Base-by-base conservation (phyloP, 805 yeast genomes). In the Starmerella etchellsii region DNA sequence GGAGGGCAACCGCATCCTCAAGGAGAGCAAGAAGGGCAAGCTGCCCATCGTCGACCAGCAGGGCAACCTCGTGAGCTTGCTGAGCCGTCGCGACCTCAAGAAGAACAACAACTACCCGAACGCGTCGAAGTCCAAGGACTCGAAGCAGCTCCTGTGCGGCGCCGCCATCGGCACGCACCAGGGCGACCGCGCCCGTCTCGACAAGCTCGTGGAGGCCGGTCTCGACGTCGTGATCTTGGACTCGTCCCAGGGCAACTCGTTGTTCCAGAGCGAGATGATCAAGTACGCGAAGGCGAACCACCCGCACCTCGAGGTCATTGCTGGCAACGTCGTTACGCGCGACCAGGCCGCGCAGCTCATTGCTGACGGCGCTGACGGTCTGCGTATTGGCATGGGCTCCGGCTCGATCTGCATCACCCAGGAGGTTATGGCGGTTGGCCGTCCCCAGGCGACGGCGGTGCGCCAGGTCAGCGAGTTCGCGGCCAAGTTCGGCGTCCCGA, bases 401-500 rank as follows among this genome's bases (percentile, higher is more conserved):
- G 98, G 98, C 58, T 84, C 96, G 48, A 93, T 93, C 63, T 91
- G 98, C 74, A 91, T 91, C 62, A 91, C 98, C 40, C 98, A 91
- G 70, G 98, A 91, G 70, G 98, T 91, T 46, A 91, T 91, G 98
- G 98, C 98, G 39, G 94, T 95, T 69, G 98, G 98, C 68, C 85
- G 98, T 74, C 98, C 98, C 47, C 98, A 91, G 71, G 98, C 97
- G 68, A 85, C 97, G 52, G 98, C 98, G 47, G 97, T 91, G 41
- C 87, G 75, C 73, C 79, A 76, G 53, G 98, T 91, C 41, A 73
- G 91, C 50, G 87, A 88, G 69, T 87, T 91, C 61, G 93, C 97
- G 52, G 79, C 78, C 66, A 74, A 77, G 63, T 91, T 88, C 61
- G 98, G 98, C 62, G 94, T 91, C 52, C 97, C 98, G 62, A 82